These are phyloP conservation scores for Magnolia sinica DNA, from an alignment of 164 flowering plant species.

Conservation along the genomic window DNA sequence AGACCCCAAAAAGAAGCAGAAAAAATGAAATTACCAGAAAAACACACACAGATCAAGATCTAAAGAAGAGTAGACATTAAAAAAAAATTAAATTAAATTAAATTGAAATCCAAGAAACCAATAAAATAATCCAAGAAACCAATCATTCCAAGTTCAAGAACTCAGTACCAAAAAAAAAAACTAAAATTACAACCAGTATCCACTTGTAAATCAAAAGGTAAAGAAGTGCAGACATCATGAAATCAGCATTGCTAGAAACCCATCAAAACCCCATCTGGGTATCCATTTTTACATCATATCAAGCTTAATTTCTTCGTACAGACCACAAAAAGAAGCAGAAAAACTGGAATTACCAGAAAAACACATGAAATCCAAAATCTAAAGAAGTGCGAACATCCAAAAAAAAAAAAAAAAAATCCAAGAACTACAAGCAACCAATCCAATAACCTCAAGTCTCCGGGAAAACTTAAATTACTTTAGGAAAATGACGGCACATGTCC, in stretches of 20 bases:
- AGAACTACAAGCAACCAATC: not conserved
- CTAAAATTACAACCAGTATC: not conserved
- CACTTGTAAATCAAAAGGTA: not conserved
- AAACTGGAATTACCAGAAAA: not conserved
- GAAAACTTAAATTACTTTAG: not conserved
- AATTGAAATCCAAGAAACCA: too few relatives aligned
- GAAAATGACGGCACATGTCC: not conserved
- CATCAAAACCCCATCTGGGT: constrained; percentile 1
- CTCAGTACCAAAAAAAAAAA: not conserved
- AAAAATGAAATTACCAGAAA: not conserved
- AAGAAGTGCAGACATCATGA: not conserved
- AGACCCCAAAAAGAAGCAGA: not conserved
- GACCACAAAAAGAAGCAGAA: not conserved
- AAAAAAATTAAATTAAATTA: too few relatives aligned
- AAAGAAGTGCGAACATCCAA: not conserved
- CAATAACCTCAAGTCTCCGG: not conserved
- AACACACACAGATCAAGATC: not conserved
- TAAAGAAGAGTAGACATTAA: too few relatives aligned
- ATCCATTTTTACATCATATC: not conserved
- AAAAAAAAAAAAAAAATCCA: not conserved
- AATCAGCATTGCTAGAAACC: not conserved
- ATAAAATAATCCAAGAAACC: too few relatives aligned
- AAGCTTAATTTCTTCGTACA: not conserved
- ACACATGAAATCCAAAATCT: too few relatives aligned
- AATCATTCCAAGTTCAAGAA: not conserved